Base-by-base conservation (phyloP, 2,329 filamentous ascomycete species). In the Massarina eburnea region DNA sequence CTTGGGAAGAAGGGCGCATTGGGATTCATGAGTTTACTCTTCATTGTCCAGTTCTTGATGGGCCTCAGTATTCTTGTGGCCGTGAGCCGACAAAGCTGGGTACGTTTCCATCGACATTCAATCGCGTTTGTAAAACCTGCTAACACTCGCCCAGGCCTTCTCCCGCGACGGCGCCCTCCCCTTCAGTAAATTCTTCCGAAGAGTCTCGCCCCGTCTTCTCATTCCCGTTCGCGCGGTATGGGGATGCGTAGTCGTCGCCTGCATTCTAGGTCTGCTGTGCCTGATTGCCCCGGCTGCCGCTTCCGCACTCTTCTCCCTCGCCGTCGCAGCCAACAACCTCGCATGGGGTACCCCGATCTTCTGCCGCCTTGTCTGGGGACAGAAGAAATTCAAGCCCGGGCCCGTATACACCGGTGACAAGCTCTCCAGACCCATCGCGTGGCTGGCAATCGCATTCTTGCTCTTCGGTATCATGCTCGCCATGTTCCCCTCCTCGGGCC, bases 11-110 rank as follows among this genome's bases (percentile, higher is more conserved):
- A 75, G 4, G 81, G 80, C 4, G 79, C 82, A 0, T 62, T 85
- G 6, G 81, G 75, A 0, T 73, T 84, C 43, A 84, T 84, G 77
- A 72, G 73, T 1, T 70, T 84, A 0, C 66, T 84, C 17, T 80
- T 83, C 57, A 76, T 82, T 39, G 80, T 82, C 2, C 82, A 84
- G 58, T 85, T 82, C 61, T 71, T 84, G 18, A 84, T 84, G 76
- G 80, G 81, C 1, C 66, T 83, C 1, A 80, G 76, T 22, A 77
- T 82, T 43, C 66, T 81, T 2, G 77, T 83, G 3, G 82, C 82
- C 1, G 79, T 78, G 4, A 82, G 79, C 5, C 75, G 82, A 5
- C 82, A 85, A 64, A 75, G 73, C 22, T 85, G 82, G 82, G 51
- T 55, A 36, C 7, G 20, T 29, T 39, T 48, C 18, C 35, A 15